These are phyloP conservation scores for Volvox carteri DNA, from an alignment of 163 green algal genomes.

Conservation along the genomic window DNA sequence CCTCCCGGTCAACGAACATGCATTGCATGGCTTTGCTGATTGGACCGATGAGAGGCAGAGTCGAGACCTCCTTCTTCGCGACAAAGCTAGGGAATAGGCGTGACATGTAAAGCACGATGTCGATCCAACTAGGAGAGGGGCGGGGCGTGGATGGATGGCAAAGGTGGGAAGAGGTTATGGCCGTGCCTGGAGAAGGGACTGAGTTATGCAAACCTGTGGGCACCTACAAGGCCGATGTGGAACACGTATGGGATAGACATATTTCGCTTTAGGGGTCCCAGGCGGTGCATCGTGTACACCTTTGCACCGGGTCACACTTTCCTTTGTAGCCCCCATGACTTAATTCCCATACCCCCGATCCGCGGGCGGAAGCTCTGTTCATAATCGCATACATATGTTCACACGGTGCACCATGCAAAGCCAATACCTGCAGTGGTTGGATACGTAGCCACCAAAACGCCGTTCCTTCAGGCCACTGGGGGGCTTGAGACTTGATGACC, in stretches of 20 bases:
- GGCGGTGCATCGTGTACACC: too few species aligned
- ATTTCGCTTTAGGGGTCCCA: too few species aligned
- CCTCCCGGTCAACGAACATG: conserved; percentile 91
- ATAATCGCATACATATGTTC: too few species aligned
- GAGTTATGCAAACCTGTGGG: too few species aligned
- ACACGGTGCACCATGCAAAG: too few species aligned
- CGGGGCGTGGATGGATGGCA: neutral
- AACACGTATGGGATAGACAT: too few species aligned
- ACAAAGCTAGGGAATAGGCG: conserved; percentile 88
- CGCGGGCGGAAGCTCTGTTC: too few species aligned
- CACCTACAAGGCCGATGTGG: too few species aligned
- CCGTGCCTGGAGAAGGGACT: too few species aligned
- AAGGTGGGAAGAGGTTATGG: neutral
- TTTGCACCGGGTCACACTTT: too few species aligned
- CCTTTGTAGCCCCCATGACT: too few species aligned
- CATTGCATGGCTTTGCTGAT: conserved; percentile 88
- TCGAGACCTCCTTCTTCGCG: conserved; percentile 72
- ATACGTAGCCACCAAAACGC: conserved; percentile 22
- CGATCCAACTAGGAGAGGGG: conserved; percentile 73
- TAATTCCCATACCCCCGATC: too few species aligned
- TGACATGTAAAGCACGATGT: conserved; percentile 94
- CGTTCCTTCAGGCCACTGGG: neutral
- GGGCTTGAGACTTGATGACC: neutral
- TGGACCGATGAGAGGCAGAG: conserved; percentile 80
- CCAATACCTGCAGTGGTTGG: conserved; percentile 45